Base-by-base conservation (phyloP, 2,329 filamentous ascomycete genomes). In the Cercospora brassicicola region DNA sequence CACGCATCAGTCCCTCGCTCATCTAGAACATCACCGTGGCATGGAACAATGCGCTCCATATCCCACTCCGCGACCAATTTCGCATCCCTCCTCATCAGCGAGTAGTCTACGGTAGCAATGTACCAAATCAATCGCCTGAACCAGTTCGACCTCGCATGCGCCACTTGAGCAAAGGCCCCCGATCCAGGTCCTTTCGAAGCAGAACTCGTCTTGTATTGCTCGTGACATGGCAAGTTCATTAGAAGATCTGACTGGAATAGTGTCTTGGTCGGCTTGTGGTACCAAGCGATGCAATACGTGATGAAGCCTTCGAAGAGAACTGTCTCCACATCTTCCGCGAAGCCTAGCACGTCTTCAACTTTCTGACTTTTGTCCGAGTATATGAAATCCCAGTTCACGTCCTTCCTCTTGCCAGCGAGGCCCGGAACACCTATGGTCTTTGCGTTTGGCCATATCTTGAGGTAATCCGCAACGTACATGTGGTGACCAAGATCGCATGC, bases 281-380 rank as follows among this genome's bases (percentile, higher is more conserved):
- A 68, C 68, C 68, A 70, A 20, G 68, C 68, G 23, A 67, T 59
- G 10, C 62, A 64, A 28, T 70, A 64, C 26, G 68, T 70, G 66
- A 68, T 70, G 68, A 70, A 70, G 33, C 68, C 68, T 23, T 67
- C 63, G 55, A 70, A 70, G 5, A 70, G 60, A 3, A 70, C 65
- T 4, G 65, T 70, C 18, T 67, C 68, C 31, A 67, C 42, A 20
- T 68, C 68, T 18, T 66, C n/a, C 7, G 45, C 45, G 30, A 67
- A 67, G 10, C 30, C 26, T 3, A 66, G 30, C 9, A 36, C 53
- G 5, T 64, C 53, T 53, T 70, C 65, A 3, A 66, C 65, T 15
- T 36, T 64, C 5, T 56, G 39, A 7, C 13, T 53, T 33, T 56
- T 59, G 8, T 61, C 55, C 55, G 65, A 64, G 33, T 68, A 64